Evolutionary conservation across 176 grass and related monocot genomes (phyloP).

Genomic region (Triticum turgidum): DNA sequence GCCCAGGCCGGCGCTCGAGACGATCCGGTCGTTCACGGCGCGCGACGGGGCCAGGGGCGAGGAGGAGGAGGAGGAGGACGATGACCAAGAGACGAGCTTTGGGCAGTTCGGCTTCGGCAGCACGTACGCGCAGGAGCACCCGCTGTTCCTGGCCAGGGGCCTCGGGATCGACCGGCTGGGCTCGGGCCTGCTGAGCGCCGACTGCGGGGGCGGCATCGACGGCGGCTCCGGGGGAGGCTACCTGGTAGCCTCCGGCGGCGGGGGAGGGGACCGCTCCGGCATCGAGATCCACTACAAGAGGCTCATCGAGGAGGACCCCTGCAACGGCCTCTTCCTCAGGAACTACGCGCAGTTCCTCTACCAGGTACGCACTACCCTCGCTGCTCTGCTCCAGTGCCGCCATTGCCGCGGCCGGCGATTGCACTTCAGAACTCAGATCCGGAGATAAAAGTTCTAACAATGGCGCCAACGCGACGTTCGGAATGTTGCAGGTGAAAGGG

Average conservation of each 20-base stretch:
- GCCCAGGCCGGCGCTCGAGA: slow-evolving; percentile 17
- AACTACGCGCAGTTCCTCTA: slow-evolving; percentile 85
- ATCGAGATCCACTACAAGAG: slow-evolving; percentile 77
- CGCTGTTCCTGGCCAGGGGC: slow-evolving; percentile 79
- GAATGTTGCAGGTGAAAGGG: slow-evolving; percentile 45
- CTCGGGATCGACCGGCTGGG: slow-evolving; percentile 84
- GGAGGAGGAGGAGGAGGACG: neutral
- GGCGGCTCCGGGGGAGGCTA: slow-evolving; percentile 20
- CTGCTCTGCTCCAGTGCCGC: too few relatives aligned
- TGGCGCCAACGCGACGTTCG: neutral
- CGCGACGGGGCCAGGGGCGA: neutral
- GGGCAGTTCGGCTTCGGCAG: slow-evolving; percentile 21
- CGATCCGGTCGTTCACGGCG: slow-evolving; percentile 11
- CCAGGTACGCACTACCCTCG: slow-evolving; percentile 14
- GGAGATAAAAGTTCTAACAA: neutral
- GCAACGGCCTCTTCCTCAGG: slow-evolving; percentile 69
- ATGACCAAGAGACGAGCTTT: neutral
- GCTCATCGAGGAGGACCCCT: slow-evolving; percentile 85
- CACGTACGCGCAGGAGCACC: slow-evolving; percentile 42
- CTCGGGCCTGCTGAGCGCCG: slow-evolving; percentile 43
- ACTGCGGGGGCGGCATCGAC: neutral
- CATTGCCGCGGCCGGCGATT: neutral
- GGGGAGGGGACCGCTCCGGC: slow-evolving; percentile 55
- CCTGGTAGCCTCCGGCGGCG: slow-evolving; percentile 35
- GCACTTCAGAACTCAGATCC: neutral